Conservation (phyloP, 495 filamentous ascomycete genomes). For the Friedmanniomyces endolithicus region DNA sequence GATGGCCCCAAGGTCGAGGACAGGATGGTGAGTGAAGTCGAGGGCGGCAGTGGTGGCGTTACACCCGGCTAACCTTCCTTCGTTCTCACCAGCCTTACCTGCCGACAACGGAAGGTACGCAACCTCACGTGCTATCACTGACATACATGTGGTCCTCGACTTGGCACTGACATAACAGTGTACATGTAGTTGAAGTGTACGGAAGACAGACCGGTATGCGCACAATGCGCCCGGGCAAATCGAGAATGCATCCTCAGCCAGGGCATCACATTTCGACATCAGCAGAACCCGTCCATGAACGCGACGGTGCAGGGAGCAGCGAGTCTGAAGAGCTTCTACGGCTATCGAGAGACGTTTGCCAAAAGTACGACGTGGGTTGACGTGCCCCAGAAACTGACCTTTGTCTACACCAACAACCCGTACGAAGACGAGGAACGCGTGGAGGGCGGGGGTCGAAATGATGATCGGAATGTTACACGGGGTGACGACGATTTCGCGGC, state of each 20-base stretch:
- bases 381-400: slow-evolving; percentile 51
- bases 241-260: slow-evolving; percentile 50
- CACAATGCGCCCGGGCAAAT: slow-evolving; percentile 47
- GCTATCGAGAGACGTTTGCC: slow-evolving; percentile 56
- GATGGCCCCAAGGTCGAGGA: slow-evolving; percentile 33
- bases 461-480: background rate
- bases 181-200: slow-evolving; percentile 43
- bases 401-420: slow-evolving; percentile 51
- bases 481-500: slow-evolving; percentile 2
- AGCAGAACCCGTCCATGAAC: slow-evolving; percentile 65
- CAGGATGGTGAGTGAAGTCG: slow-evolving; percentile 35
- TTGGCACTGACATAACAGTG: background rate
- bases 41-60: slow-evolving; percentile 10
- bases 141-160: slow-evolving; percentile 26
- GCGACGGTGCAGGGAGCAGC: slow-evolving; percentile 31
- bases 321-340: slow-evolving; percentile 52
- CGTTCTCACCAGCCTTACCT: slow-evolving; percentile 1
- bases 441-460: background rate
- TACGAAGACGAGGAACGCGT: slow-evolving; percentile 36
- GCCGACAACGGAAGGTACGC: background rate
- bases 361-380: slow-evolving; percentile 51
- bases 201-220: slow-evolving; percentile 45
- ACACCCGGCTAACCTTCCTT: slow-evolving; percentile 18
- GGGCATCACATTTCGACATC: slow-evolving; percentile 55
- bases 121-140: slow-evolving; percentile 50